Conservation (phyloP, 139 green algal species). For the Chlorella sp. region DNA sequence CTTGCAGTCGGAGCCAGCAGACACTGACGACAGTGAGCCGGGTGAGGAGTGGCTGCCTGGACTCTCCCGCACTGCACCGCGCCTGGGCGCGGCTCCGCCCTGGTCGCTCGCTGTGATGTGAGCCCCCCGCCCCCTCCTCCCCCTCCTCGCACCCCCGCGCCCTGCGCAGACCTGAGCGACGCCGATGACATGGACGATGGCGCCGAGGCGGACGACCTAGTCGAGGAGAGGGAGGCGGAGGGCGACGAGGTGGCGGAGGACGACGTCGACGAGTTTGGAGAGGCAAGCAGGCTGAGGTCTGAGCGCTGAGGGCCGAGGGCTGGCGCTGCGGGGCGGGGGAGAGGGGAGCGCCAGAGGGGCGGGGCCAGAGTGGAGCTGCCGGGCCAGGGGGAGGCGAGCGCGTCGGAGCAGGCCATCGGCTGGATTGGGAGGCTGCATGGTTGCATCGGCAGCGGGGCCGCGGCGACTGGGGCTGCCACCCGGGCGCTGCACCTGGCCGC, state of each 20-base stretch:
- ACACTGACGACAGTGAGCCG: conserved; percentile 5
- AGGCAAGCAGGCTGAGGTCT: not conserved
- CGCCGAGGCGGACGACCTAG: not conserved
- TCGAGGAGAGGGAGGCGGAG: not conserved
- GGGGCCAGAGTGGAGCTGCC: too few species aligned
- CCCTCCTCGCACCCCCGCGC: not conserved
- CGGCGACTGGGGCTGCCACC: too few species aligned
- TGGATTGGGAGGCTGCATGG: too few species aligned
- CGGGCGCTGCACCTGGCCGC: too few species aligned
- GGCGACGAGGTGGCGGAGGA: not conserved
- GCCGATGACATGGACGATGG: conserved; percentile 4
- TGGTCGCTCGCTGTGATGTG: not conserved
- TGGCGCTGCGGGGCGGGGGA: not conserved
- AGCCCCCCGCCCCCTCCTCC: not conserved
- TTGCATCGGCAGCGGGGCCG: too few species aligned
- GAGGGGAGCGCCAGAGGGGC: not conserved
- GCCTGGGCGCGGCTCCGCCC: not conserved
- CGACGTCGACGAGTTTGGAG: not conserved
- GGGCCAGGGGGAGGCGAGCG: too few species aligned
- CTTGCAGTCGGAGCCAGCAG: conserved; percentile 6
- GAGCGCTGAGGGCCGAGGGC: not conserved
- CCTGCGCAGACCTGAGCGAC: conserved; percentile 13
- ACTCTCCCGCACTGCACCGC: not conserved
- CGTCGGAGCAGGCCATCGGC: too few species aligned
- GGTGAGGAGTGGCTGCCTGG: not conserved